Conservation (phyloP, 345 rosid genomes). For the Corymbia maculata region DNA sequence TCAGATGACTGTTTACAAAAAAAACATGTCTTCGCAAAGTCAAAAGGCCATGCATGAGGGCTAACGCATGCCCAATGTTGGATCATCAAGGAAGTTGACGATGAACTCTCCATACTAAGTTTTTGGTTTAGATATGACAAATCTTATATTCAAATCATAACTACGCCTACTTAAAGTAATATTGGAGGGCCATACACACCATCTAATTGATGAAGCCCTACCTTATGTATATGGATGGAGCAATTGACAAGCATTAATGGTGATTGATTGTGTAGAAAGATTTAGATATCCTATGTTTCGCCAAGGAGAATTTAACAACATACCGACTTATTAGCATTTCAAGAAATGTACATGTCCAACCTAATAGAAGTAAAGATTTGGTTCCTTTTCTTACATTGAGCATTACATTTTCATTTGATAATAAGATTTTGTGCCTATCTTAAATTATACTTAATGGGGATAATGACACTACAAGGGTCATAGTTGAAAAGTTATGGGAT, state of each 20-base stretch:
- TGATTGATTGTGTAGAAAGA: too few species aligned
- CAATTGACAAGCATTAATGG: too few species aligned
- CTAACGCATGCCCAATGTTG: not conserved
- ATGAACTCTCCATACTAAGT: not conserved
- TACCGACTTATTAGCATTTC: not conserved
- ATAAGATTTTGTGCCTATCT: not conserved
- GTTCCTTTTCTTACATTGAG: not conserved
- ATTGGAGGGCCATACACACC: not conserved
- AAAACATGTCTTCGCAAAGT: not conserved
- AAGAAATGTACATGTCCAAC: not conserved
- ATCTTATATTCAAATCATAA: not conserved
- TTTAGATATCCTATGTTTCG: not conserved
- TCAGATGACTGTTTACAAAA: not conserved
- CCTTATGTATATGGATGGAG: too few species aligned
- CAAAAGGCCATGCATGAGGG: not conserved
- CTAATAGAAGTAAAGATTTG: not conserved
- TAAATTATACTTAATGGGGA: too few species aligned
- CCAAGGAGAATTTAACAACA: not conserved
- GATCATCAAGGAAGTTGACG: too few species aligned
- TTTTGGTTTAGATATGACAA: not conserved
- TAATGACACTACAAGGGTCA: too few species aligned
- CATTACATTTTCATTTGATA: not conserved
- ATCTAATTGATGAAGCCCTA: too few species aligned
- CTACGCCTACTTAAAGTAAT: not conserved
- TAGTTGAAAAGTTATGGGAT: too few species aligned